phyloP scores from a whole-genome alignment of 257 asterid genomes.

The Lantana camara region DNA sequence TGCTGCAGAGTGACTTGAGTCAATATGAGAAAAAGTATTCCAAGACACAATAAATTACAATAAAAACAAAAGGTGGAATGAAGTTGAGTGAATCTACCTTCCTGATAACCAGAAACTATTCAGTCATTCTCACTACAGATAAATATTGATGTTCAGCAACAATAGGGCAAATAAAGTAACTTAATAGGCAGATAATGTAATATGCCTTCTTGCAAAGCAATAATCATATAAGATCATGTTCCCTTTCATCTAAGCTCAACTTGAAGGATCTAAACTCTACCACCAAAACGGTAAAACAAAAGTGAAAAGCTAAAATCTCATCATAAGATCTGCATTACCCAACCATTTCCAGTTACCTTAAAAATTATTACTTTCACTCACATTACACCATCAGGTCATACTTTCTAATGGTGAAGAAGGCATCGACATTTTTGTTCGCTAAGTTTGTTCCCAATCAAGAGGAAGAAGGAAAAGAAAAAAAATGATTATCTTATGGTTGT shows the following conservation, averaged over 20 bases:
- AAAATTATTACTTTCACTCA: slow-evolving; percentile 6
- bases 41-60: slow-evolving; percentile 9
- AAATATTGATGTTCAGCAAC: slow-evolving; percentile 18
- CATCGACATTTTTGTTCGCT: slow-evolving; percentile 2
- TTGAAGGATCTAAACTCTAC: slow-evolving; percentile 15
- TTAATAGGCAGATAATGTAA: slow-evolving; percentile 13
- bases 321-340: slow-evolving; percentile 2
- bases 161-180: slow-evolving; percentile 20
- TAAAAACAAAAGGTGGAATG: not conserved
- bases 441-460: not conserved
- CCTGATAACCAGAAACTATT: not conserved
- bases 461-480: not conserved
- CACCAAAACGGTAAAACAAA: not conserved
- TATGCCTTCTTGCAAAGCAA: slow-evolving; percentile 15
- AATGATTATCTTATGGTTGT: slow-evolving; percentile 7
- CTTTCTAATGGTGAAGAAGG: not conserved
- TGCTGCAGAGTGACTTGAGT: slow-evolving; percentile 64
- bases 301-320: not conserved
- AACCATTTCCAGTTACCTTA: slow-evolving; percentile 9
- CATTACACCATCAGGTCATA: slow-evolving; percentile 10
- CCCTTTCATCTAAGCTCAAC: slow-evolving; percentile 2
- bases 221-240: slow-evolving; percentile 21
- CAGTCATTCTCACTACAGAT: slow-evolving; percentile 13
- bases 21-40: slow-evolving; percentile 25
- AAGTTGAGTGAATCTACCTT: too few species aligned